Base-by-base conservation (phyloP, 2,329 filamentous ascomycete genomes). In the Aaosphaeria pasadenensis region DNA sequence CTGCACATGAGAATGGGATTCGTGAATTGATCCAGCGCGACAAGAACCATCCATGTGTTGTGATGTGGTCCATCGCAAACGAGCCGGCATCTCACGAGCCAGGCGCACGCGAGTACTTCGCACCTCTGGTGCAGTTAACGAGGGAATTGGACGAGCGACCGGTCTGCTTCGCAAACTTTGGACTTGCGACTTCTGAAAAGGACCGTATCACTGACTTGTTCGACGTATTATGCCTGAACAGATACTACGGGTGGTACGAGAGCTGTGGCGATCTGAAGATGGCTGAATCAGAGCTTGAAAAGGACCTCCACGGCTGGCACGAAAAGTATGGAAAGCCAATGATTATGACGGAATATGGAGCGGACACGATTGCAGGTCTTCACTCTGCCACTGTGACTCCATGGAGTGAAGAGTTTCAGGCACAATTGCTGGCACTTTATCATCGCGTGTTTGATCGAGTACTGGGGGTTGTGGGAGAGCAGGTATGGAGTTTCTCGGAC, bases 161-260 rank as follows among this genome's bases (percentile, higher is more conserved):
- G 1, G 30, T 53, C 5, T 50, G 48, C 42, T 53, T 53, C 39
- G 48, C 48, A 4, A 53, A 53, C 31, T 43, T 50, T 17, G 46
- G 45, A 11, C 29, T 50, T 3, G 51, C 51, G 7, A 50, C 45
- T 2, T 46, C 45, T 4, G 38, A 48, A 11, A 48, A 50, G 28
- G 47, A 50, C 32, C 39, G 7, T 4, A 48, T 53, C 30, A 46
- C 48, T 3, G 45, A 48, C 38, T 31, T 53, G 39, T 53, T 53
- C 43, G 51, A 53, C 13, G 48, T 53, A 6, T 39, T 53, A 5
- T 50, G 45, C 28, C 44, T 53, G 2, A 53, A 53, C 36, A 39
- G 51, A 24, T 53, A 53, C 39, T 53, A 50, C 24, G 51, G 51
- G 11, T 53, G 51, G 51, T 53, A 53, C 39, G 45, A 48, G 29